phyloP scores from a whole-genome alignment of 2,329 filamentous ascomycete genomes.

The Dendryphion nanum region DNA sequence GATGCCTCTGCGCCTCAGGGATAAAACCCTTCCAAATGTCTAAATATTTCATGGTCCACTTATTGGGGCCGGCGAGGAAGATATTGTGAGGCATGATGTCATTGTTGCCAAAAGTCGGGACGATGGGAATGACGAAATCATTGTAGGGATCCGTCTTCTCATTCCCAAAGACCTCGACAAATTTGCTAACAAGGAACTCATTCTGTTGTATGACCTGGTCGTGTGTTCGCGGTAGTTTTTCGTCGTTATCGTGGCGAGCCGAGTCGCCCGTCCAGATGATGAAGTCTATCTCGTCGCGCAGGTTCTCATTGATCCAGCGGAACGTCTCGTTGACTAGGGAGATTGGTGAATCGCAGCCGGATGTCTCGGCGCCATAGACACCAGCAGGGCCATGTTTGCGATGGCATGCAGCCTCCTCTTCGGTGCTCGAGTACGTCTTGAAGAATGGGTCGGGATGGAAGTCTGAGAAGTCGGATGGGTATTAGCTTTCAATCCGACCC shows the following conservation, averaged over 20 bases:
- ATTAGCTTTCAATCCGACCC: constrained; percentile 1
- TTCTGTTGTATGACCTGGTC: constrained; percentile 79
- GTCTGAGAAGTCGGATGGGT: constrained; percentile 54
- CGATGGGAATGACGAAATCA: constrained; percentile 70
- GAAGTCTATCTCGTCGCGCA: constrained; percentile 81
- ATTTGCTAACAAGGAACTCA: constrained; percentile 69
- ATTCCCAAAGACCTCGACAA: constrained; percentile 67
- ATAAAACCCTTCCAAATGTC: constrained; percentile 85
- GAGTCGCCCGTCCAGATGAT: constrained; percentile 92
- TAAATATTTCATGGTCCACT: constrained; percentile 75
- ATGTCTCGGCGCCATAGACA: constrained; percentile 78
- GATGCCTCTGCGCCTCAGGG: constrained; percentile 86
- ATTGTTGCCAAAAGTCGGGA: constrained; percentile 95
- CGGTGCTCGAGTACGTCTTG: constrained; percentile 71
- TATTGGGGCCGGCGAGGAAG: constrained; percentile 78
- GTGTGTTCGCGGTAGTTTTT: constrained; percentile 70
- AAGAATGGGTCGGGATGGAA: constrained; percentile 91
- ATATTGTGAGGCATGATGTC: constrained; percentile 98
- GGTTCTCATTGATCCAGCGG: constrained; percentile 76
- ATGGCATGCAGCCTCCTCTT: constrained; percentile 72
- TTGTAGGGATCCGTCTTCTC: constrained; percentile 38
- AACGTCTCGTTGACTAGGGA: constrained; percentile 85
- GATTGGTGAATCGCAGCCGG: constrained; percentile 83
- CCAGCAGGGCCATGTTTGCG: constrained; percentile 74
- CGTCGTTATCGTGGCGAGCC: constrained; percentile 85